A percentile compares a stretch with the other conserved stretches of the same genome.
Evolutionary conservation across 73 alveolate genomes (phyloP).

Genomic region (Paramecium pentaurelia): DNA sequence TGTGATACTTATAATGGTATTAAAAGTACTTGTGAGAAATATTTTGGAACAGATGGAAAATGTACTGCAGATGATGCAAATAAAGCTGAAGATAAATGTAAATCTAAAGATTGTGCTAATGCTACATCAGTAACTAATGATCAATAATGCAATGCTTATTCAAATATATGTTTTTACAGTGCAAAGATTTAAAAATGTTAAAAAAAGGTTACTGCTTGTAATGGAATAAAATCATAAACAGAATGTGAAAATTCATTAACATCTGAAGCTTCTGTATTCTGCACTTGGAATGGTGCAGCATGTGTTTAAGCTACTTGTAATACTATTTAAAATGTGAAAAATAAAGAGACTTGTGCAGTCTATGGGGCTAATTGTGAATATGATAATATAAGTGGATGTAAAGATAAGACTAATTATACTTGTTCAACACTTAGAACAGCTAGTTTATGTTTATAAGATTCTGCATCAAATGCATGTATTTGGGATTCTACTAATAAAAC

Average conservation of each 20-base stretch:
- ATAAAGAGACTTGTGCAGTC: neutral
- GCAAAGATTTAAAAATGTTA: neutral
- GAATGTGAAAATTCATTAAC: neutral
- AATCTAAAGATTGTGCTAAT: neutral
- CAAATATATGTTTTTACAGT: neutral
- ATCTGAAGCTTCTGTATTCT: neutral
- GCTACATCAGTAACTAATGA: neutral
- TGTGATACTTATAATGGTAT: neutral
- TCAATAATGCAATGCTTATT: neutral
- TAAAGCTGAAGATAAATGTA: neutral
- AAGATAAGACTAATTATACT: neutral
- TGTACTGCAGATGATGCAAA: neutral
- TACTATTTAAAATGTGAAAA: neutral
- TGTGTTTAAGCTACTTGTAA: neutral
- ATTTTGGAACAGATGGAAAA: neutral
- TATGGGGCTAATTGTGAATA: neutral
- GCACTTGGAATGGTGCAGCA: neutral
- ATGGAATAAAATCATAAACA: neutral
- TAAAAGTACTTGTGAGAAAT: neutral
- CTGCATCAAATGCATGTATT: neutral
- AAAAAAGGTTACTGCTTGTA: neutral
- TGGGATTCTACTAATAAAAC: neutral
- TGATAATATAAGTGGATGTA: neutral
- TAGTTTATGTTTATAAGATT: neutral
- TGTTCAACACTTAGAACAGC: neutral